Evolutionary conservation across 352 stramenopile species (phyloP), one percentile per base, ranked within the genome.

Genomic region (Pythium chondricola): DNA sequence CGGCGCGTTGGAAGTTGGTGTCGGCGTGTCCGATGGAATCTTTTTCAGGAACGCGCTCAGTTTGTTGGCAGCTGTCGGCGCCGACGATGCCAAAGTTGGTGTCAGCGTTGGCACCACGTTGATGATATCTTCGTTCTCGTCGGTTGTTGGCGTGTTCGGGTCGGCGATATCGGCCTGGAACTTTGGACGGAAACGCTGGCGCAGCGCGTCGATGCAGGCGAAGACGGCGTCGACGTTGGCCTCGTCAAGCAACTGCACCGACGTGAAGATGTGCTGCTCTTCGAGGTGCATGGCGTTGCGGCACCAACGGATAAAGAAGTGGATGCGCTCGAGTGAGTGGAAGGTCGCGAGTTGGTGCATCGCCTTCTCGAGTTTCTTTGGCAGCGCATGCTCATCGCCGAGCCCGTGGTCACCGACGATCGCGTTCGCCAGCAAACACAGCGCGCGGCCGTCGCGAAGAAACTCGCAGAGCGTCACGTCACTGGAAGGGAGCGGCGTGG

Each of bases 281-380:
- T 87, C 78, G 5, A 93, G 61, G 30, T 56, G 46, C 13, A 61
- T 73, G 21, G 61, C 55, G 6, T 63, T 44, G 46, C 82, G 76
- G 26, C 76, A 88, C 82, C 82, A 93, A 37, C 82, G 82, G 63
- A 93, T 81, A 52, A 90, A 93, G 55, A 85, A 88, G 53, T 88
- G 78, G n/a, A 93, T 69, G 47, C 82, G 77, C 48, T 93, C 82
- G 22, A 93, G 65, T 29, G 74, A 65, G 66, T 93, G 75, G 63
- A 90, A 93, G 30, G 81, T 90, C 48, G 76, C 74, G 16, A 70
- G 61, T 51, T 89, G 71, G 44, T 74, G 68, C 24, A 88, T 62
- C 30, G 76, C 78, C 18, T 75, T 75, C 56, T 84, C 68, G 45
- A 88, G 63, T 29, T 85, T 82, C 65, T 86, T 90, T 38, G 75